Conservation (phyloP, 345 rosid species). For the Odontarrhena argentea region DNA sequence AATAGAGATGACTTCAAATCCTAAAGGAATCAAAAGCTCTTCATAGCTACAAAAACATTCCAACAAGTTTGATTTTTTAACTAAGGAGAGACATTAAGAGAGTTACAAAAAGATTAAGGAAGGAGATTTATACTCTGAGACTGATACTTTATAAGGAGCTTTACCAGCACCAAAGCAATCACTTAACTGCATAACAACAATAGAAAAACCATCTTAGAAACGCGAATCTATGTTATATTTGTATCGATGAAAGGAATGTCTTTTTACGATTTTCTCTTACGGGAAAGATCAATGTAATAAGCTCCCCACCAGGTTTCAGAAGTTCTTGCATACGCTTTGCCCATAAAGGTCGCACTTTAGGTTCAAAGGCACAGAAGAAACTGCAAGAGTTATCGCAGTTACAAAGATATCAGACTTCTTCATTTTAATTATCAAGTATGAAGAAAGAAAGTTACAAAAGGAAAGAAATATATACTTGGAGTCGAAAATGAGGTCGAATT, state of each 20-base stretch:
- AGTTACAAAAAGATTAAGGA: not conserved
- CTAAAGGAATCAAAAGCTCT: constrained; percentile 35
- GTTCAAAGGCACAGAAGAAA: constrained; percentile 63
- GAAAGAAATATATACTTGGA: constrained; percentile 58
- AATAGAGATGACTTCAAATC: constrained; percentile 29
- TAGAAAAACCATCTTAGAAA: not conserved
- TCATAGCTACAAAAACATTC: constrained; percentile 25
- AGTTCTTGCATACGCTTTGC: constrained; percentile 51
- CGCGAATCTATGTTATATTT: not conserved
- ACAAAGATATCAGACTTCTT: not conserved
- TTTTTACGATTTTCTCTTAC: constrained; percentile 36
- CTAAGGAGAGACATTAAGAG: not conserved
- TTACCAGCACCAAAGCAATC: constrained; percentile 26
- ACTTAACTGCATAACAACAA: constrained; percentile 26
- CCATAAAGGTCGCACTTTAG: constrained; percentile 62
- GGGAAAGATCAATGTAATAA: constrained; percentile 74
- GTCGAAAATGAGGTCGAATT: constrained; percentile 71
- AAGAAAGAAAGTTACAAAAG: constrained; percentile 6
- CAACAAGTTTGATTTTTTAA: not conserved
- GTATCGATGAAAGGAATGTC: not conserved
- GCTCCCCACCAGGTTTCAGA: constrained; percentile 73
- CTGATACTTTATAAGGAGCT: constrained; percentile 34
- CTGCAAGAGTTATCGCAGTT: constrained; percentile 25
- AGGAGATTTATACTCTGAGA: constrained; percentile 48
- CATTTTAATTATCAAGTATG: not conserved